These are phyloP conservation scores for Hygrophoropsis aurantiaca DNA, from an alignment of 768 basidiomycete species.

Conservation along the genomic window DNA sequence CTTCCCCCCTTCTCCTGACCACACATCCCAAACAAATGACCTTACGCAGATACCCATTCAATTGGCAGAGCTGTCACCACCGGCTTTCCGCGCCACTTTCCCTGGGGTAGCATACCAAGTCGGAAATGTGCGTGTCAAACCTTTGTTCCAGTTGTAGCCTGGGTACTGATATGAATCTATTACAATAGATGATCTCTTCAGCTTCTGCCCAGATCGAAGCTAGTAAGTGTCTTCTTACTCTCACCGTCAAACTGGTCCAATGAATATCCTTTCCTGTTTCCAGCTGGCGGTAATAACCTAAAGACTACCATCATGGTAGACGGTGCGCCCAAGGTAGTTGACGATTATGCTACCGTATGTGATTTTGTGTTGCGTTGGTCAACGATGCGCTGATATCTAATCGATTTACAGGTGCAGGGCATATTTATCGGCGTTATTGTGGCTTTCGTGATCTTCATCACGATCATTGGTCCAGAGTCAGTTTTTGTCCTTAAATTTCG, in stretches of 20 bases:
- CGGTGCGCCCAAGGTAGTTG: slow-evolving; percentile 42
- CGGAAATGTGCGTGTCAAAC: slow-evolving; percentile 50
- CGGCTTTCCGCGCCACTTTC: slow-evolving; percentile 87
- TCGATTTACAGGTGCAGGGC: slow-evolving; percentile 58
- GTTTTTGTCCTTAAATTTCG: slow-evolving; percentile 25
- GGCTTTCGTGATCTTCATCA: slow-evolving; percentile 73
- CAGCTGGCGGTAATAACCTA: slow-evolving; percentile 63
- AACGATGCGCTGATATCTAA: slow-evolving; percentile 39
- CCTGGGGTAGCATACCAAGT: slow-evolving; percentile 84
- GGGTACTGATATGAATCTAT: not conserved
- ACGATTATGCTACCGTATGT: slow-evolving; percentile 60
- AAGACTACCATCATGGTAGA: slow-evolving; percentile 44
- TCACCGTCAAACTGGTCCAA: not conserved
- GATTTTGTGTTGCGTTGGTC: not conserved
- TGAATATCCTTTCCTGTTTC: slow-evolving; percentile 33
- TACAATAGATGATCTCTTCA: slow-evolving; percentile 57
- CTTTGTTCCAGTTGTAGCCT: not conserved
- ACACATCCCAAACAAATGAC: not conserved
- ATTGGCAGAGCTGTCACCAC: slow-evolving; percentile 81
- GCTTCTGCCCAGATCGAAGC: slow-evolving; percentile 83
- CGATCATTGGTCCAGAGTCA: slow-evolving; percentile 76
- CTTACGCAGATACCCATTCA: slow-evolving; percentile 64
- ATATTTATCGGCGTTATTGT: slow-evolving; percentile 85
- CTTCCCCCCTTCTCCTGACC: not conserved
- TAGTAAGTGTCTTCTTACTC: slow-evolving; percentile 34